Percentiles rank a stretch among this genome's conserved stretches.
phyloP scores from a whole-genome alignment of 2,329 filamentous ascomycete species.

The Diaporthe amygdali region DNA sequence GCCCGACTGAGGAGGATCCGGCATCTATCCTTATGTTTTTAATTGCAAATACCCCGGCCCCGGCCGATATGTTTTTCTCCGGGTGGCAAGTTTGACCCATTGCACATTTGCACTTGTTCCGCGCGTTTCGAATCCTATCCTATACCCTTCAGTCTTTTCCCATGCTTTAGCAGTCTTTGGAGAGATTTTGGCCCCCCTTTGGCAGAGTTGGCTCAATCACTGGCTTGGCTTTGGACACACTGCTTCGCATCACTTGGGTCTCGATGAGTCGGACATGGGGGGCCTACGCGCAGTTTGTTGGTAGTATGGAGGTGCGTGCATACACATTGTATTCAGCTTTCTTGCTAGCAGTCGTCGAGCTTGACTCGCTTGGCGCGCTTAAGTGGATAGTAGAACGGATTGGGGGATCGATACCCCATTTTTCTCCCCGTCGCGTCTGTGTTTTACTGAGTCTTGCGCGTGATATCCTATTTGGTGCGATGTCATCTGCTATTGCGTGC shows the following conservation, averaged over 20 bases:
- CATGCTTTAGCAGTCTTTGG: background rate
- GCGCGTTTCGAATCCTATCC: background rate
- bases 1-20: conserved; percentile 12
- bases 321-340: background rate
- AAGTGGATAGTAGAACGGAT: conserved; percentile 4
- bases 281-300: background rate
- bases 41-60: conserved; percentile 17
- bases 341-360: background rate
- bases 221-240: conserved; percentile 10
- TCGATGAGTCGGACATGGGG: background rate
- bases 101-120: background rate
- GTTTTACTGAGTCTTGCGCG: background rate
- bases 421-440: background rate
- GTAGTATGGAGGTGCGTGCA: background rate
- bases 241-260: background rate
- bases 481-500: background rate
- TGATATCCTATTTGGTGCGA: background rate
- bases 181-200: background rate
- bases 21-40: conserved; percentile 16
- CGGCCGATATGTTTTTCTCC: background rate
- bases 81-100: background rate
- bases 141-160: conserved; percentile 18
- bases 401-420: conserved; percentile 15
- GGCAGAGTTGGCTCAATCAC: background rate
- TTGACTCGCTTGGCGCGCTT: background rate